Conservation (phyloP, 306 rosid genomes). For the Cicer chorassanicum region DNA sequence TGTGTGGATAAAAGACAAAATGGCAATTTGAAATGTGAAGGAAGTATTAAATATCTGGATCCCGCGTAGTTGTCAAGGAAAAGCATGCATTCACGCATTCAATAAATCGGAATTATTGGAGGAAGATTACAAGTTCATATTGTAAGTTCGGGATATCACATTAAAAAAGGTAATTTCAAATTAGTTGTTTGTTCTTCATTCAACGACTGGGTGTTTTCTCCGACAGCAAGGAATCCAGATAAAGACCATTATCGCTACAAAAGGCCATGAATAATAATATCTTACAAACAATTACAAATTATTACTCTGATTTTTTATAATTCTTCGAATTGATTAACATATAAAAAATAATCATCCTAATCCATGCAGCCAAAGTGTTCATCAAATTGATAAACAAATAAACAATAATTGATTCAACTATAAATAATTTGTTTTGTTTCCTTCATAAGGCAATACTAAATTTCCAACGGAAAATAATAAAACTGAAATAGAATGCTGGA, state of each 20-base stretch:
- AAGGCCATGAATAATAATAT: no score
- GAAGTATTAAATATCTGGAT: not conserved
- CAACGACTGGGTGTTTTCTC: not conserved
- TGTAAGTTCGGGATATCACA: no score
- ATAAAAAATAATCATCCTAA: constrained; percentile 12
- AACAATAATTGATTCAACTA: not conserved
- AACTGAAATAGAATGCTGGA: not conserved
- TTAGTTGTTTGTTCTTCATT: not conserved
- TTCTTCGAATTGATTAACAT: constrained; percentile 2
- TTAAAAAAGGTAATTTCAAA: no score
- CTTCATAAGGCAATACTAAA: constrained; percentile 7
- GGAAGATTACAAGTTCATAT: no score
- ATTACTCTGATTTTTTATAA: not conserved
- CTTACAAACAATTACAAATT: not conserved
- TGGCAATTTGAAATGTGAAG: not conserved
- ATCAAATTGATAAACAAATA: not conserved
- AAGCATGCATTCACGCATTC: not conserved
- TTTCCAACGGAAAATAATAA: constrained; percentile 1
- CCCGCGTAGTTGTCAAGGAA: not conserved
- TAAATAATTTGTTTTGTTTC: not conserved
- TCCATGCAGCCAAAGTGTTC: constrained; percentile 30
- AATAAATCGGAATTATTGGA: not conserved
- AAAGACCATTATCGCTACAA: no score
- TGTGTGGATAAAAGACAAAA: constrained; percentile 13
- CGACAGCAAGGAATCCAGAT: no score